Conservation (phyloP, 108 stramenopile genomes). For the Fragilaria crotonensis region DNA sequence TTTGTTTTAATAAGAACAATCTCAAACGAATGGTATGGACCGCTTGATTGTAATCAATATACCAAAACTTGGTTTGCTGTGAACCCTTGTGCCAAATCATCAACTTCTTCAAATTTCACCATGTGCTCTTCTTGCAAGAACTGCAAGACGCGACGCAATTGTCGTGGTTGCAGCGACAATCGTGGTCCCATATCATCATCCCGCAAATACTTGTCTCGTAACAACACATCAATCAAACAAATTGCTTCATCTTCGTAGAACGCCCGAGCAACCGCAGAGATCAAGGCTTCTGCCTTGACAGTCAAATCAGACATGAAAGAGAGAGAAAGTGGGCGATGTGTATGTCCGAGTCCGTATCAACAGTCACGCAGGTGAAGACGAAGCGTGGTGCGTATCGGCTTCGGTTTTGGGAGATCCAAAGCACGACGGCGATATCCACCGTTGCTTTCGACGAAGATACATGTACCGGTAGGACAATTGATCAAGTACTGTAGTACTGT, state of each 20-base stretch:
- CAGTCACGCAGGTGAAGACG: too few relatives aligned
- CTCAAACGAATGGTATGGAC: constrained; percentile 84
- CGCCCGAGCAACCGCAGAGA: constrained; percentile 76
- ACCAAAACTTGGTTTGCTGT: constrained; percentile 82
- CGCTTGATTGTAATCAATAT: constrained; percentile 71
- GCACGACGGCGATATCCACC: too few relatives aligned
- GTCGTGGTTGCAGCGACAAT: constrained; percentile 62
- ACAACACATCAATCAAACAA: constrained; percentile 77
- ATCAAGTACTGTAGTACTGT: too few relatives aligned
- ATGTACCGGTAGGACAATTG: too few relatives aligned
- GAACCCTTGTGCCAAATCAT: constrained; percentile 81
- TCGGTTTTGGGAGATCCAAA: too few relatives aligned
- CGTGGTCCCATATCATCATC: constrained; percentile 89
- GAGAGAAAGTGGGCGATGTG: too few relatives aligned
- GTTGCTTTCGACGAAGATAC: too few relatives aligned
- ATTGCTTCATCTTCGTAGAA: constrained; percentile 86
- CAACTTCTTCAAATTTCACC: constrained; percentile 80
- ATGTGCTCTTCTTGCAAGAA: constrained; percentile 78
- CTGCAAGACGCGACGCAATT: constrained; percentile 67
- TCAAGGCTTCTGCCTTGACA: constrained; percentile 72
- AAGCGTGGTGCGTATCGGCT: too few relatives aligned
- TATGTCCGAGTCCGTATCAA: too few relatives aligned
- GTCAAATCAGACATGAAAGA: constrained; percentile 56
- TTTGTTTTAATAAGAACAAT: constrained; percentile 61
- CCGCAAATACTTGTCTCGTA: constrained; percentile 84